These are phyloP conservation scores for Pleochaeta shiraiana DNA, from an alignment of 2,329 filamentous ascomycete species.

Conservation along the genomic window DNA sequence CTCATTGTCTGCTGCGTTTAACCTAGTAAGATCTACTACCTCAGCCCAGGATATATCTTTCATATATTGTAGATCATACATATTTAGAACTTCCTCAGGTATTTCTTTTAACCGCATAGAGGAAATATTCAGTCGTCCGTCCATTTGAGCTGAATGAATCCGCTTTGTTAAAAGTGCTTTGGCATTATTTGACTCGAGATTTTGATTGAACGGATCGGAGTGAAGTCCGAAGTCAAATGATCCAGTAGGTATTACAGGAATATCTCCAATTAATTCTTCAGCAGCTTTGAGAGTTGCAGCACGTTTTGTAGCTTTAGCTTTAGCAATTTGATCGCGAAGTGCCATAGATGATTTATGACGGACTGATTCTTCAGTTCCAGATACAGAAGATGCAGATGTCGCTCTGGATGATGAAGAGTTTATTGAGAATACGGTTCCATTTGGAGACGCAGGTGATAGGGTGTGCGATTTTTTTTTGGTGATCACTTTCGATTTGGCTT, in stretches of 20 bases:
- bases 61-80: conserved; percentile 64
- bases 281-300: conserved; percentile 24
- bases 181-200: conserved; percentile 30
- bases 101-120: conserved; percentile 62
- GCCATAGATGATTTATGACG: conserved; percentile 51
- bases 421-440: conserved; percentile 9
- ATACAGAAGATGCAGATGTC: conserved; percentile 3
- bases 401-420: conserved; percentile 3
- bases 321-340: conserved; percentile 76
- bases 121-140: conserved; percentile 72
- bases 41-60: conserved; percentile 68
- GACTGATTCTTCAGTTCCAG: conserved; percentile 22
- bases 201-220: conserved; percentile 49
- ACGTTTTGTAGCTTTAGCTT: conserved; percentile 64
- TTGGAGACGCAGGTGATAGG: conserved; percentile 8
- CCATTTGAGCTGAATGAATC: conserved; percentile 47
- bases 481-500: conserved; percentile 12
- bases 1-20: conserved; percentile 82
- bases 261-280: conserved; percentile 11
- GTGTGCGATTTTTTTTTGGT: conserved; percentile 12
- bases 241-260: conserved; percentile 22
- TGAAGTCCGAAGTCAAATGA: conserved; percentile 38
- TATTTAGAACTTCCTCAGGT: conserved; percentile 62
- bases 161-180: conserved; percentile 52
- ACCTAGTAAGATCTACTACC: conserved; percentile 63